Base-by-base conservation (phyloP, 306 rosid species). In the Quillaja saponaria region DNA sequence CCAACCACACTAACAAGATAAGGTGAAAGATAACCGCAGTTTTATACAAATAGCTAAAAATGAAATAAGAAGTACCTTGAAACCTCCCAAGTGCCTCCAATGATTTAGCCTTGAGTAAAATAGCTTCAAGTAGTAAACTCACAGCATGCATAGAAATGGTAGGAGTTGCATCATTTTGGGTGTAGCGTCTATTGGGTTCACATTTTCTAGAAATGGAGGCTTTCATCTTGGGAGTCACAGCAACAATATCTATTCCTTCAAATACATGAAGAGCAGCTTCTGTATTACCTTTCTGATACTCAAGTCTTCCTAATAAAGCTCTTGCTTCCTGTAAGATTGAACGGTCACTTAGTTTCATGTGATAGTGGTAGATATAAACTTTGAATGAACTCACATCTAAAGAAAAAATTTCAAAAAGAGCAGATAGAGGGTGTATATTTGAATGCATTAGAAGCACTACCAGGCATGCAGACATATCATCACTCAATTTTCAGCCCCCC, bases 201-300 rank as follows among this genome's bases (percentile, higher is more conserved):
- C 73, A 77, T 73, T 81, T 71, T 75, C 84, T 82, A 38, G 90
- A 85, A 71, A 91, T 75, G 49, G 91, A 84, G 8, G 68, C 66
- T 76, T 77, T 86, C 47, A 91, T 82, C 71, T 82, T 84, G 28
- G 96, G 85, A 81, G 75, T 60, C 65, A 91, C 84, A 49, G 90
- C 74, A 66, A 78, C 78, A 64, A 84, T 86, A 69, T 91, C 95
- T 63, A 91, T 91, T 76, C 97, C 97, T 80, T 86, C 92, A 81
- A 91, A 88, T 25, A 91, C 96, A 60, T 85, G 96, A 72, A 91
- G 96, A 38, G 97, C 96, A 75, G 81, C 97, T 82, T 88, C 91
- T 11, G 39, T 76, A 67, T 88, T 80, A 19, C 97, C 97, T 65
- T 80, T 88, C 56, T 88, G 97, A 73, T 85, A 91, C 79, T 91